Evolutionary conservation across 768 basidiomycete genomes (phyloP).

Genomic region (Tylopilus subfusipes): DNA sequence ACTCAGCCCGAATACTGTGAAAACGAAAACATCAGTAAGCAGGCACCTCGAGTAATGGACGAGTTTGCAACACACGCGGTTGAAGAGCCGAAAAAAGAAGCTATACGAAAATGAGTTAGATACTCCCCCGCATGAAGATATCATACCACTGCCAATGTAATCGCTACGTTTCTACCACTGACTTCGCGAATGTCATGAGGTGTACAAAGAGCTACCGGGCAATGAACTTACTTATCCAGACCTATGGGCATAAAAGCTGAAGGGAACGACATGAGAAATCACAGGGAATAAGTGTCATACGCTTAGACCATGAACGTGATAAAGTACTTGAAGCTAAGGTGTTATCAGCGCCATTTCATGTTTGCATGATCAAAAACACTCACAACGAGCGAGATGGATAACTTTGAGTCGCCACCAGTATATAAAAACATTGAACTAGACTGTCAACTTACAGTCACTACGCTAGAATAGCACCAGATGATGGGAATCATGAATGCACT

Average conservation of each 20-base stretch:
- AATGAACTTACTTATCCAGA: slow-evolving; percentile 21
- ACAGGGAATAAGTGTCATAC: background rate
- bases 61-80: slow-evolving; percentile 1
- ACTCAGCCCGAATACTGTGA: slow-evolving; percentile 12
- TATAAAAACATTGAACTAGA: background rate
- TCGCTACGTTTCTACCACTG: slow-evolving; percentile 2
- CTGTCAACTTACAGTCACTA: background rate
- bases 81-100: slow-evolving; percentile 5
- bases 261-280: background rate
- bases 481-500: background rate
- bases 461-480: background rate
- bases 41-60: background rate
- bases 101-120: background rate
- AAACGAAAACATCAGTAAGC: background rate
- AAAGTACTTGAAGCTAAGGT: background rate
- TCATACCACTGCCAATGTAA: slow-evolving; percentile 17
- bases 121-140: background rate
- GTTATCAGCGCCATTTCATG: background rate
- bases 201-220: too few species aligned
- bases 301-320: slow-evolving; percentile 16
- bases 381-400: background rate
- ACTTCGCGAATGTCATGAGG: slow-evolving; percentile 5
- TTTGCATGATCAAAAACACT: background rate
- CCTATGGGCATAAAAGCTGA: slow-evolving; percentile 22
- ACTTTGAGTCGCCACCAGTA: background rate